Base-by-base conservation (phyloP, 352 stramenopile species). In the Phytophthora macrochlamydospora region DNA sequence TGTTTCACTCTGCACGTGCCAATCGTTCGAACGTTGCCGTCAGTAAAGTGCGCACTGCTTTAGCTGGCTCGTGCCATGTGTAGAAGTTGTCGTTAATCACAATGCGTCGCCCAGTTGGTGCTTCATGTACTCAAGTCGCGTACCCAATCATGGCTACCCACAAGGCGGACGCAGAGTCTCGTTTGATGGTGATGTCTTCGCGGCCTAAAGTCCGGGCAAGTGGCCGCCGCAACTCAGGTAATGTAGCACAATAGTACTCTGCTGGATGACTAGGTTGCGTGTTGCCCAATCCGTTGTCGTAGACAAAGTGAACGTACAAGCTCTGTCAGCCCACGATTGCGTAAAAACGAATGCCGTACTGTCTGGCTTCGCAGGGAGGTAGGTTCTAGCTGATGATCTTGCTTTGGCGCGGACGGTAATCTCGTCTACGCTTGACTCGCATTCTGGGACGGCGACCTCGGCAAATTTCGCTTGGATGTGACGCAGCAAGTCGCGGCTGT, bases 341-440 rank as follows among this genome's bases (percentile, higher is more conserved):
- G 38, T 58, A 58, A 24, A 58, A 58, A 12, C 52, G 38, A 14
- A 58, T 40, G 5, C 24, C 51, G 14, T 50, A 58, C 24, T 58
- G 52, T 58, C 52, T 1, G 37, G 52, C 38, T 58, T 58, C 14
- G 52, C 44, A 9, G 37, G 38, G 33, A 58, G 38, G 33, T 58
- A 51, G 3, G 52, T 28, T 24, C 28, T 58, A 9, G 52, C 38
- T 33, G 14, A 11, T 12, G 45, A 33, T 32, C 45, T 29, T 24
- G 28, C 45, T 33, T 52, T 52, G 4, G 45, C 33, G 4, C 45
- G 12, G 14, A 52, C 45, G 7, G 45, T 52, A 33, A 14, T 33
- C 28, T 52, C 45, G 45, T 52, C 18, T 4, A 52, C 1, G 18
- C 45, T 52, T 14, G 14, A 33, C 7, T 13, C 45, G 33, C 45